These are phyloP conservation scores for Podospora comata DNA, from an alignment of 495 filamentous ascomycete genomes.

Conservation along the genomic window DNA sequence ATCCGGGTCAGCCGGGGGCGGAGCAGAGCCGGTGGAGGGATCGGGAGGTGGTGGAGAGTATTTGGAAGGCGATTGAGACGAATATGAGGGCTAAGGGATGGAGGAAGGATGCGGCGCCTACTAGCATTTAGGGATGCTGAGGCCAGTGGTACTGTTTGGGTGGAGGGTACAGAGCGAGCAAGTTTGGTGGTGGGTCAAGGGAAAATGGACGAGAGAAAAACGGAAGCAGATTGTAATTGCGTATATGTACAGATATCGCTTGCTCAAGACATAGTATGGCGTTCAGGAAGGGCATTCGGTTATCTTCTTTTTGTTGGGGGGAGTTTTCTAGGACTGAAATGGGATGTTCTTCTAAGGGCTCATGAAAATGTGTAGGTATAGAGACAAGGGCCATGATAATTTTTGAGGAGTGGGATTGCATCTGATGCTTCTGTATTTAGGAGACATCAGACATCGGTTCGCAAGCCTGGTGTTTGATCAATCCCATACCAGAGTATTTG, in stretches of 20 bases:
- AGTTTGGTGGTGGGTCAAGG: not conserved
- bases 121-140: conserved; percentile 1
- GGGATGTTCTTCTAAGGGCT: not conserved
- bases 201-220: not conserved
- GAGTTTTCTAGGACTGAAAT: not conserved
- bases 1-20: conserved; percentile 44
- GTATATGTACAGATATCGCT: not conserved
- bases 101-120: conserved; percentile 62
- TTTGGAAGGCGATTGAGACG: conserved; percentile 88
- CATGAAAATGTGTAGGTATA: not conserved
- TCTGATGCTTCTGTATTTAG: not conserved
- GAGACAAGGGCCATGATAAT: not conserved
- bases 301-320: not conserved
- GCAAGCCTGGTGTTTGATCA: not conserved
- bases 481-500: too few relatives aligned
- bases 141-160: not conserved
- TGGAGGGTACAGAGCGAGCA: not conserved
- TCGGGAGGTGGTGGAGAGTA: conserved; percentile 85
- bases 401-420: not conserved
- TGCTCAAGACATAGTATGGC: not conserved
- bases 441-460: not conserved
- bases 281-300: not conserved
- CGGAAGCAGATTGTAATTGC: not conserved
- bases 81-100: conserved; percentile 84
- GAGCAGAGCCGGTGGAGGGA: conserved; percentile 79